These are phyloP conservation scores for Talaromyces piceae DNA, from an alignment of 2,329 filamentous ascomycete genomes.

Conservation along the genomic window DNA sequence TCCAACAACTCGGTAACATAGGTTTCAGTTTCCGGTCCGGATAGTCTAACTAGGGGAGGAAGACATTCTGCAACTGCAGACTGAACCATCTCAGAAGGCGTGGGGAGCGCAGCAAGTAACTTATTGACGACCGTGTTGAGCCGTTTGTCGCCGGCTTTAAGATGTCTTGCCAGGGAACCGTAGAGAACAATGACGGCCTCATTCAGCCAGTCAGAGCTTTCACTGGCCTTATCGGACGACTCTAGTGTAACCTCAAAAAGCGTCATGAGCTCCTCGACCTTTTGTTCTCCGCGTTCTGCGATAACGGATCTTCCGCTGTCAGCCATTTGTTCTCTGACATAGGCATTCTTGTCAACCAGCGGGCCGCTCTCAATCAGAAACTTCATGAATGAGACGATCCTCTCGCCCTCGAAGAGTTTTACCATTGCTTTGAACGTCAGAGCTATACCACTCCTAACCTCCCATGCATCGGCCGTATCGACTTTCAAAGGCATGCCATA, in stretches of 20 bases:
- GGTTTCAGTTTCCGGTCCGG: constrained; percentile 64
- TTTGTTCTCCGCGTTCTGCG: constrained; percentile 67
- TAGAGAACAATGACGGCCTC: constrained; percentile 98
- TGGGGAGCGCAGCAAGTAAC: constrained; percentile 78
- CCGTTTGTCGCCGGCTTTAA: constrained; percentile 76
- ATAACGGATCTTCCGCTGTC: constrained; percentile 80
- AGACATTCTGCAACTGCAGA: constrained; percentile 93
- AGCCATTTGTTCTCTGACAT: constrained; percentile 82
- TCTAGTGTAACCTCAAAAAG: constrained; percentile 86
- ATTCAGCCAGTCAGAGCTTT: constrained; percentile 81
- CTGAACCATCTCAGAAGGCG: constrained; percentile 92
- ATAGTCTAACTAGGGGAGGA: constrained; percentile 79
- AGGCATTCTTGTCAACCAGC: constrained; percentile 70
- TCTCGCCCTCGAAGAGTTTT: constrained; percentile 56
- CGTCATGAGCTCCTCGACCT: constrained; percentile 85
- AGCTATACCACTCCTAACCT: constrained; percentile 80
- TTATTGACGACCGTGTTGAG: constrained; percentile 82
- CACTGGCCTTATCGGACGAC: constrained; percentile 70
- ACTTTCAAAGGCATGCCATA: constrained; percentile 92
- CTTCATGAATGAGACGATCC: constrained; percentile 69
- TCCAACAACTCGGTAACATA: constrained; percentile 79
- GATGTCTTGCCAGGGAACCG: constrained; percentile 81
- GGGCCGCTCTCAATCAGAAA: constrained; percentile 84
- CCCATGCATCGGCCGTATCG: constrained; percentile 84
- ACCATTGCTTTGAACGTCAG: constrained; percentile 79